Percentiles rank a stretch among this genome's conserved stretches.
These are phyloP conservation scores for Antitrichia curtipendula DNA, from an alignment of 225 moss, liverwort and hornwort genomes.

Conservation along the genomic window DNA sequence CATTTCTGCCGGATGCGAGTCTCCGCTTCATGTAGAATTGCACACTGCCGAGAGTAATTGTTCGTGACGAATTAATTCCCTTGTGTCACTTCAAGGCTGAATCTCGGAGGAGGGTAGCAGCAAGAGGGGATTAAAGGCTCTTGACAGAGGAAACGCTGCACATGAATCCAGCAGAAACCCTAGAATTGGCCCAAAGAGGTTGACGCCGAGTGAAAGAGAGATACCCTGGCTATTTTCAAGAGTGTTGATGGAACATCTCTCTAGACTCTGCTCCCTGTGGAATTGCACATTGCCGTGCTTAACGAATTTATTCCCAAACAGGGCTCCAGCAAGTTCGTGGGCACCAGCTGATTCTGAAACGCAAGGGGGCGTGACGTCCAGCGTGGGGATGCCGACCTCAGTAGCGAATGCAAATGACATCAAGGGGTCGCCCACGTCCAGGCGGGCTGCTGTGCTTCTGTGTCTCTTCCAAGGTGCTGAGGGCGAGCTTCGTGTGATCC, in stretches of 20 bases:
- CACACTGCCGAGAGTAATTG: neutral
- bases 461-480: slow-evolving; percentile 39
- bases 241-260: neutral
- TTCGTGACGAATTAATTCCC: neutral
- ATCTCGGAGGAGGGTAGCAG: neutral
- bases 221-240: neutral
- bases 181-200: neutral
- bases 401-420: slow-evolving; percentile 32
- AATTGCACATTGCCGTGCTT: neutral
- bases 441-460: slow-evolving; percentile 46
- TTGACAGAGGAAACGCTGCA: neutral
- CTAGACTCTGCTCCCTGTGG: neutral
- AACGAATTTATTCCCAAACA: neutral
- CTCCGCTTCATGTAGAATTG: neutral
- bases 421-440: slow-evolving; percentile 14
- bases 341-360: slow-evolving; percentile 20
- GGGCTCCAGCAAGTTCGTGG: slow-evolving; percentile 35
- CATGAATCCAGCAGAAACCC: neutral
- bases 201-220: neutral
- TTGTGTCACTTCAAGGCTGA: neutral
- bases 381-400: slow-evolving; percentile 34
- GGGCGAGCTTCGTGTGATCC: slow-evolving; percentile 49
- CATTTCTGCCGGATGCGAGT: neutral
- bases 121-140: neutral
- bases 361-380: slow-evolving; percentile 27